These are phyloP conservation scores for Nectriaceae sp. DNA, from an alignment of 2,329 filamentous ascomycete species.

Conservation along the genomic window DNA sequence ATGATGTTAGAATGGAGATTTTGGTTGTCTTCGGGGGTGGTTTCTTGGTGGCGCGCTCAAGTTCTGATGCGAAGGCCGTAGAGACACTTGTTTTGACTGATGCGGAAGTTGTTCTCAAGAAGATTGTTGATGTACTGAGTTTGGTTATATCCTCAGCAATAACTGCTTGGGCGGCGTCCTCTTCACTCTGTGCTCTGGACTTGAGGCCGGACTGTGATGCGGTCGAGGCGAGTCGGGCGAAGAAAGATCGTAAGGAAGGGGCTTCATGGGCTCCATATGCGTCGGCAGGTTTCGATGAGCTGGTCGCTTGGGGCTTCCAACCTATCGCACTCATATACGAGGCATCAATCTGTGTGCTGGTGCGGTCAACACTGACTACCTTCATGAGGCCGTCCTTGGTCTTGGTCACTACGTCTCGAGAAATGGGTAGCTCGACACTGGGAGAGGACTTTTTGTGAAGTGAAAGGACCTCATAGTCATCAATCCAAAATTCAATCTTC, in stretches of 20 bases:
- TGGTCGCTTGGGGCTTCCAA: slow-evolving; percentile 66
- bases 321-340: slow-evolving; percentile 85
- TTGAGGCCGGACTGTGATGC: slow-evolving; percentile 52
- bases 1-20: slow-evolving; percentile 86
- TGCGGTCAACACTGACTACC: slow-evolving; percentile 75
- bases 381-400: slow-evolving; percentile 91
- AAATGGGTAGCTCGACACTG: slow-evolving; percentile 69
- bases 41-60: slow-evolving; percentile 96
- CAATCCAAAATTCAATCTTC: slow-evolving; percentile 85
- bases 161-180: slow-evolving; percentile 61
- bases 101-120: slow-evolving; percentile 85
- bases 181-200: slow-evolving; percentile 61
- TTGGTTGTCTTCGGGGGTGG: slow-evolving; percentile 86
- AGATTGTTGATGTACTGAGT: slow-evolving; percentile 75
- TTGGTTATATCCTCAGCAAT: slow-evolving; percentile 73
- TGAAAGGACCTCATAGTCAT: slow-evolving; percentile 78
- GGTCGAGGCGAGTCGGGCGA: slow-evolving; percentile 70
- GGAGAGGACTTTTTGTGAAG: slow-evolving; percentile 86
- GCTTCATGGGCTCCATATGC: slow-evolving; percentile 50
- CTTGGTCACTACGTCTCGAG: slow-evolving; percentile 75
- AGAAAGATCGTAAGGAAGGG: slow-evolving; percentile 75
- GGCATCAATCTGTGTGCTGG: slow-evolving; percentile 90
- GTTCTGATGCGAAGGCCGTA: slow-evolving; percentile 74
- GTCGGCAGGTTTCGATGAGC: slow-evolving; percentile 47
- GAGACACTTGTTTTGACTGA: slow-evolving; percentile 76